Evolutionary conservation across 306 rosid species (phyloP).

Genomic region (Rubus idaeus): DNA sequence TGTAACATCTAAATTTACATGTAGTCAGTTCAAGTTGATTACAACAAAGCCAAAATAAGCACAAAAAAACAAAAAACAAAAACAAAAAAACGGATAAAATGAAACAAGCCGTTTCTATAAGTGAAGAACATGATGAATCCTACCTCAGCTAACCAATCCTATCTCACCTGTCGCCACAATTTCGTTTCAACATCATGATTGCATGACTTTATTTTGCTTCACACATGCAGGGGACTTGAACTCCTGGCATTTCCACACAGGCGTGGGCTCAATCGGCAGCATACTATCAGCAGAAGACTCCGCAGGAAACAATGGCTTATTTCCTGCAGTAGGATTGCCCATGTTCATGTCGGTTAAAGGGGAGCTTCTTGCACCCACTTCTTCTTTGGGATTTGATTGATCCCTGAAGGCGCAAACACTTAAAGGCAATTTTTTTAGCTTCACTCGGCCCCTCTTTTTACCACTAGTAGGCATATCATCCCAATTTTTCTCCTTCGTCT

Average conservation of each 20-base stretch:
- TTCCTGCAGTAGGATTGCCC: slow-evolving; percentile 44
- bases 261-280: slow-evolving; percentile 57
- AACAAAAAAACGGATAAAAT: slow-evolving; percentile 13
- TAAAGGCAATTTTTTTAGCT: slow-evolving; percentile 82
- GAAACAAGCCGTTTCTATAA: slow-evolving; percentile 45
- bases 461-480: slow-evolving; percentile 55
- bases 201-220: slow-evolving; percentile 74
- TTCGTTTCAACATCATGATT: slow-evolving; percentile 48
- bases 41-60: slow-evolving; percentile 43
- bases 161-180: slow-evolving; percentile 38
- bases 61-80: slow-evolving; percentile 28
- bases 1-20: slow-evolving; percentile 73
- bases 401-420: slow-evolving; percentile 69
- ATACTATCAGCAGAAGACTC: slow-evolving; percentile 59
- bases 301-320: slow-evolving; percentile 51
- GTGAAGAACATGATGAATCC: slow-evolving; percentile 51
- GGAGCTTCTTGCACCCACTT: slow-evolving; percentile 42
- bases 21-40: slow-evolving; percentile 59
- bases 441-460: slow-evolving; percentile 86
- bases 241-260: slow-evolving; percentile 86
- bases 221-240: slow-evolving; percentile 68
- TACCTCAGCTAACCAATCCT: slow-evolving; percentile 73
- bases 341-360: slow-evolving; percentile 45
- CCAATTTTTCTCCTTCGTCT: slow-evolving; percentile 44
- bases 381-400: slow-evolving; percentile 64